Percentiles rank a stretch among this genome's conserved stretches.
phyloP scores from a whole-genome alignment of 108 stramenopile species.

The Chaetoceros muelleri region DNA sequence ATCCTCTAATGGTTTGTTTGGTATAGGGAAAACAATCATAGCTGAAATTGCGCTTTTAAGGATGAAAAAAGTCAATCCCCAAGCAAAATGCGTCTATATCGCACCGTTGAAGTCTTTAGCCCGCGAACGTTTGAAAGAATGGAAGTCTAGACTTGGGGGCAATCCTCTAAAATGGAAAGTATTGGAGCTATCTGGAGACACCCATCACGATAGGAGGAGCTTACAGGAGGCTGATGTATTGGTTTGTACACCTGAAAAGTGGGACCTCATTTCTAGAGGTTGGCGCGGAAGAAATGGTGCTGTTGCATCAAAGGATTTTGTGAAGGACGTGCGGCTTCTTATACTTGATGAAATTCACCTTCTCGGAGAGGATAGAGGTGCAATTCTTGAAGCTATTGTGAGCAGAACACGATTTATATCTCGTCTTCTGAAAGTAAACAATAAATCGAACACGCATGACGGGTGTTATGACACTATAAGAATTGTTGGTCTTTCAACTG shows the following conservation, averaged over 20 bases:
- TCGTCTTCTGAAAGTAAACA: conserved; percentile 22
- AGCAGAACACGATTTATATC: conserved; percentile 91
- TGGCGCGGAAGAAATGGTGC: conserved; percentile 69
- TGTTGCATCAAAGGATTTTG: conserved; percentile 32
- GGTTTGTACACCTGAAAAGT: conserved; percentile 99
- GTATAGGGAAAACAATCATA: conserved; percentile 85
- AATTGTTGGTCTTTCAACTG: conserved; percentile 93
- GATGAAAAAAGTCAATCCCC: conserved; percentile 64
- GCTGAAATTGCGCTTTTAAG: conserved; percentile 86
- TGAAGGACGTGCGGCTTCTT: conserved; percentile 75
- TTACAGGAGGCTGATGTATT: conserved; percentile 89
- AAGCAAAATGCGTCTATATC: conserved; percentile 92
- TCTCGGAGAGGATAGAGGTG: conserved; percentile 96
- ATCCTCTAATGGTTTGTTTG: too few species aligned
- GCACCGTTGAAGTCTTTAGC: conserved; percentile 98
- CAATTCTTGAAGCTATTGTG: conserved; percentile 97
- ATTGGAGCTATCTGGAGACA: conserved; percentile 95
- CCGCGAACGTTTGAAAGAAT: conserved; percentile 93
- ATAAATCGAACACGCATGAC: conserved; percentile 6
- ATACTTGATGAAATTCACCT: conserved; percentile 99
- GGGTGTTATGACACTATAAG: conserved; percentile 39
- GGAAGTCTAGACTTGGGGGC: conserved; percentile 72
- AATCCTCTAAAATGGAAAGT: conserved; percentile 80
- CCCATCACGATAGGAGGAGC: conserved; percentile 76
- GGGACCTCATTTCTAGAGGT: conserved; percentile 93